Percentiles rank a stretch among this genome's conserved stretches.
Evolutionary conservation across 768 basidiomycete genomes (phyloP).

Genomic region (Suillus lakei): DNA sequence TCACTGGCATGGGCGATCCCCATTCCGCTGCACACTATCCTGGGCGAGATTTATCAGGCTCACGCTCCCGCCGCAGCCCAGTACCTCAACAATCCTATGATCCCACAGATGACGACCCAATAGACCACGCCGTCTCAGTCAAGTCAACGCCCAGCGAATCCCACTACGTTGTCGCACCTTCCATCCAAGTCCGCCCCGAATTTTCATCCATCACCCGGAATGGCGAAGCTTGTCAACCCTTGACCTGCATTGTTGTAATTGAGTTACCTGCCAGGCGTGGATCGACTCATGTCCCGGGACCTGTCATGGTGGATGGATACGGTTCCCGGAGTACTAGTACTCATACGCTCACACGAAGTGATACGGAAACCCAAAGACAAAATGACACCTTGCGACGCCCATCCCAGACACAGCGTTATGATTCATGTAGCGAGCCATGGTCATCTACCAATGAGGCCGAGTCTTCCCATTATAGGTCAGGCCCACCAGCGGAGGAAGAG

Average conservation of each 20-base stretch:
- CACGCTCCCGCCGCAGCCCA: slow-evolving; percentile 40
- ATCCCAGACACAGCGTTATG: slow-evolving; percentile 15
- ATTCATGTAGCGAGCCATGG: slow-evolving; percentile 27
- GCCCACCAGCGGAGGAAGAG: slow-evolving; percentile 53
- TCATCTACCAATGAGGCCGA: slow-evolving; percentile 32
- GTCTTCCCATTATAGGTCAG: slow-evolving; percentile 33
- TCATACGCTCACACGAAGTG: slow-evolving; percentile 25
- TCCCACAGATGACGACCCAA: slow-evolving; percentile 85
- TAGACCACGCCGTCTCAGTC: slow-evolving; percentile 61
- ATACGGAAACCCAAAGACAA: slow-evolving; percentile 24
- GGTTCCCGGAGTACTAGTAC: slow-evolving; percentile 34
- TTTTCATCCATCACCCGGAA: slow-evolving; percentile 81
- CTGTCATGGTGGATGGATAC: slow-evolving; percentile 55
- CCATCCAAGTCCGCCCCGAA: slow-evolving; percentile 93
- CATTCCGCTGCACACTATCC: slow-evolving; percentile 62
- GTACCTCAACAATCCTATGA: slow-evolving; percentile 51
- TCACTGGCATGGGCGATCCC: slow-evolving; percentile 86
- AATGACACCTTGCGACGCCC: slow-evolving; percentile 1
- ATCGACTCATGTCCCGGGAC: slow-evolving; percentile 54
- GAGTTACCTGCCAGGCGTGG: slow-evolving; percentile 84
- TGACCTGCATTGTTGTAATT: slow-evolving; percentile 94
- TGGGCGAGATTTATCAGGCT: slow-evolving; percentile 59
- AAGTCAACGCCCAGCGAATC: slow-evolving; percentile 52
- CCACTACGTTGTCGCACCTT: slow-evolving; percentile 85
- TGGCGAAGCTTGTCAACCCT: slow-evolving; percentile 71